phyloP scores from a whole-genome alignment of 2,329 filamentous ascomycete genomes.

The Neonectria faginata region DNA sequence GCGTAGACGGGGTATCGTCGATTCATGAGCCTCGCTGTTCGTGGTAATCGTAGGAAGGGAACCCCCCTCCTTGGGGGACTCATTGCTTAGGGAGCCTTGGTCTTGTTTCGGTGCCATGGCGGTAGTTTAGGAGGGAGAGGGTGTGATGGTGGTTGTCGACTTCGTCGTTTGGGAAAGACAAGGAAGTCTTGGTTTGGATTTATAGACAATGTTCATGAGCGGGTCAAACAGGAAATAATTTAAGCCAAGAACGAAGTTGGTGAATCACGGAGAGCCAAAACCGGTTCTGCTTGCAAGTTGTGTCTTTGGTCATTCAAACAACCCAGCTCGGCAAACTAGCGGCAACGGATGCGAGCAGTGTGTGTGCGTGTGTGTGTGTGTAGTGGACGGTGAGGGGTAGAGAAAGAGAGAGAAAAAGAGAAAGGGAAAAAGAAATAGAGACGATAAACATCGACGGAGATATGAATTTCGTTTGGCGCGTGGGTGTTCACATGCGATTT shows the following conservation, averaged over 20 bases:
- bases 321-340: background rate
- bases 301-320: background rate
- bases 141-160: background rate
- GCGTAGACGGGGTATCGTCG: slow-evolving; percentile 45
- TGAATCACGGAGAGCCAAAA: background rate
- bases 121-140: slow-evolving; percentile 1
- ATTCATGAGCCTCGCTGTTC: slow-evolving; percentile 19
- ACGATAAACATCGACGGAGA: background rate
- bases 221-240: background rate
- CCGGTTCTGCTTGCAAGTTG: slow-evolving; percentile 2
- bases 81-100: background rate
- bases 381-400: background rate
- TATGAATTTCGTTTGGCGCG: background rate
- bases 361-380: background rate
- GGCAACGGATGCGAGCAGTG: background rate
- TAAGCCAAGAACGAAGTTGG: background rate
- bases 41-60: slow-evolving; percentile 1
- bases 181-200: background rate
- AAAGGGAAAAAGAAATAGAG: background rate
- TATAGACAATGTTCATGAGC: background rate
- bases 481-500: background rate
- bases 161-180: background rate
- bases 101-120: slow-evolving; percentile 15
- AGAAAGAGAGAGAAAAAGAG: background rate
- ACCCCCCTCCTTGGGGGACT: slow-evolving; percentile 3